Base-by-base conservation (phyloP, 2,329 filamentous ascomycete species). In the Ceratocystis cacaofunesta region DNA sequence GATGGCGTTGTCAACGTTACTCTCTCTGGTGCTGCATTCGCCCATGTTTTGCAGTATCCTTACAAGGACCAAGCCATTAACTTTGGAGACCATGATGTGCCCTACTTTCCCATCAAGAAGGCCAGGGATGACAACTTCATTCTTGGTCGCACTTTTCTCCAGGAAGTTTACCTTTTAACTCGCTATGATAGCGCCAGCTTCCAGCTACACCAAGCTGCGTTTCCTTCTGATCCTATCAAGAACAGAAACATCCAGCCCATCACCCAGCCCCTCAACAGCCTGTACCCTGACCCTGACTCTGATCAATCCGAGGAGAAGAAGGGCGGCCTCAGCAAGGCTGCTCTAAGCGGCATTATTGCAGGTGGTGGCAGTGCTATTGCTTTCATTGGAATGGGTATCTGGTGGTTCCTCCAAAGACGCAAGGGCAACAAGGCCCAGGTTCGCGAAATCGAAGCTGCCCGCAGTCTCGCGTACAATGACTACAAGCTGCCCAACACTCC, bases 131-230 rank as follows among this genome's bases (percentile, higher is more conserved):
- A 78, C 44, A 78, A 83, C 68, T 80, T 83, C 72, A 80, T 86
- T 12, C 78, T 90, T 44, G 87, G 87, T 6, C 79, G 86, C 43
- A 80, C 82, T 0, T 89, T 90, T 69, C 75, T 90, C 64, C 87
- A 90, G 71, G 86, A 90, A 73, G 81, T 86, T 1, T 85, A 85
- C 67, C 72, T 85, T 5, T 77, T 82, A 41, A 82, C 79, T 30
- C 79, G 79, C 68, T 85, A 83, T 70, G 82, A 85, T 68, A 76
- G 76, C 44, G 75, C 73, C 17, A 72, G 72, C 12, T 85, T 83
- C 71, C 81, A 80, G 0, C 70, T 87, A 28, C 78, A 84, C 65
- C 80, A 84, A 69, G 82, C 83, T 8, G 70, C 70, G 62, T 81
- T 83, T 70, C 78, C 83, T n/a, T 72, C 68, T 12, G 76, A 77